A percentile compares a stretch with the other conserved stretches of the same genome.
phyloP scores from a whole-genome alignment of 2,329 filamentous ascomycete genomes.

The Sporothrix protearum region DNA sequence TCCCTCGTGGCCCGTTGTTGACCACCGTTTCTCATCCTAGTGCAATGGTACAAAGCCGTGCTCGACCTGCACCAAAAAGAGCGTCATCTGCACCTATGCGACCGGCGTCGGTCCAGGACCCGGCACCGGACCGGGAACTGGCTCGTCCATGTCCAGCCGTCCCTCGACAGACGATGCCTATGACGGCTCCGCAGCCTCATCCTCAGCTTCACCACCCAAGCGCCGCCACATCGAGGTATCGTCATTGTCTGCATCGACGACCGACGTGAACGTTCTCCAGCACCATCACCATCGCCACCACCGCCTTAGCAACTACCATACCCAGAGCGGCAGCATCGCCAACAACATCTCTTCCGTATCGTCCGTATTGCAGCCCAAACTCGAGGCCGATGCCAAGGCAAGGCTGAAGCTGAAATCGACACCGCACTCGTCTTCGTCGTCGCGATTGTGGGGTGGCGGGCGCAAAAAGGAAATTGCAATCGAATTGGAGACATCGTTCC shows the following conservation, averaged over 20 bases:
- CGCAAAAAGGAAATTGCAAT: background rate
- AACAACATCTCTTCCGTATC: background rate
- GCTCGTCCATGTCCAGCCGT: background rate
- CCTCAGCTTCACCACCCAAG: slow-evolving; percentile 17
- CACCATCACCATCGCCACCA: background rate
- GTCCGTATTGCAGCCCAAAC: background rate
- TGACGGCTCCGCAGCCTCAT: background rate
- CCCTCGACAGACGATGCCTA: background rate
- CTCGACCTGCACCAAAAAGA: slow-evolving; percentile 55
- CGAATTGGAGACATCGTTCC: background rate
- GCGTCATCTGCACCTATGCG: slow-evolving; percentile 43
- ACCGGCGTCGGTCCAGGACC: background rate
- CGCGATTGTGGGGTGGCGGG: slow-evolving; percentile 24
- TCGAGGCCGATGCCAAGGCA: slow-evolving; percentile 2
- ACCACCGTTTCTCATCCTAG: slow-evolving; percentile 35
- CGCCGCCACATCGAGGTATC: slow-evolving; percentile 9
- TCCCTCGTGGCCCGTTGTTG: background rate
- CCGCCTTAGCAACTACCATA: background rate
- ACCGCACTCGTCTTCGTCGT: background rate
- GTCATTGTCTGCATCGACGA: background rate
- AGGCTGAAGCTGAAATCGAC: slow-evolving; percentile 22
- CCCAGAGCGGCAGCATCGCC: background rate
- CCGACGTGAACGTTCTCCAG: background rate
- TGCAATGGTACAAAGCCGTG: slow-evolving; percentile 59
- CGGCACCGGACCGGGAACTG: background rate